phyloP scores from a whole-genome alignment of 805 yeast genomes.

The Kluyveromyces siamensis region DNA sequence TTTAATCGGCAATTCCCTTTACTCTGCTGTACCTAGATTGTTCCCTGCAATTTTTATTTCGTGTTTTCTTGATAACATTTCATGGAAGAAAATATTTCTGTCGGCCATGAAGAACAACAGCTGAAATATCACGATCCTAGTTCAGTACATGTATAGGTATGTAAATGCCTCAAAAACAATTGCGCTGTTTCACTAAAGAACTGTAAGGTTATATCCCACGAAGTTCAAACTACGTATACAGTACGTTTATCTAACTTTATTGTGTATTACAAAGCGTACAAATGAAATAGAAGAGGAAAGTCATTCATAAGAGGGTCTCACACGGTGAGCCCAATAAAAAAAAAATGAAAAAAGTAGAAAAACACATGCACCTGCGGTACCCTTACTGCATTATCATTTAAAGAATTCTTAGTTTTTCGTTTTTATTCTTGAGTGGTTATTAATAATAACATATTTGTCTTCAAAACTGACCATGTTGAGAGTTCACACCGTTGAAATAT shows the following conservation, averaged over 20 bases:
- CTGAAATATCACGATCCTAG: background rate
- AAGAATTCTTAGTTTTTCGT: too few species aligned
- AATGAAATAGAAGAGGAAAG: background rate
- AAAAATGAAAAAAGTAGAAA: background rate
- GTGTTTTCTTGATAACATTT: background rate
- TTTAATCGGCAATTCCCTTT: too few species aligned
- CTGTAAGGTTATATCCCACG: too few species aligned
- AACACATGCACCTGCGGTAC: background rate
- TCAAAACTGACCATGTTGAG: conserved; percentile 48
- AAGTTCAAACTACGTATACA: background rate
- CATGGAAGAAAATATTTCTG: background rate
- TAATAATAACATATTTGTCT: background rate
- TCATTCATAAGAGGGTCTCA: background rate
- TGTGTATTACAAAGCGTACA: background rate
- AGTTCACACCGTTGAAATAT: conserved; percentile 49
- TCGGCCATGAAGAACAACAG: background rate
- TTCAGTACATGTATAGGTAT: too few species aligned
- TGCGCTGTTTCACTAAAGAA: too few species aligned
- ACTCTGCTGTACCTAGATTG: too few species aligned
- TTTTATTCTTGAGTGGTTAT: too few species aligned
- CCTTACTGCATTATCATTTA: background rate
- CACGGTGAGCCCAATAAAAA: background rate
- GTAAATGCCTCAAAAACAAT: too few species aligned
- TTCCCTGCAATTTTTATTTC: background rate
- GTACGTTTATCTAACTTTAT: background rate